Evolutionary conservation across 192 early-diverging fungal species (phyloP), one percentile per base, ranked within the genome.

Genomic region (Globomyces pollinis-pini): DNA sequence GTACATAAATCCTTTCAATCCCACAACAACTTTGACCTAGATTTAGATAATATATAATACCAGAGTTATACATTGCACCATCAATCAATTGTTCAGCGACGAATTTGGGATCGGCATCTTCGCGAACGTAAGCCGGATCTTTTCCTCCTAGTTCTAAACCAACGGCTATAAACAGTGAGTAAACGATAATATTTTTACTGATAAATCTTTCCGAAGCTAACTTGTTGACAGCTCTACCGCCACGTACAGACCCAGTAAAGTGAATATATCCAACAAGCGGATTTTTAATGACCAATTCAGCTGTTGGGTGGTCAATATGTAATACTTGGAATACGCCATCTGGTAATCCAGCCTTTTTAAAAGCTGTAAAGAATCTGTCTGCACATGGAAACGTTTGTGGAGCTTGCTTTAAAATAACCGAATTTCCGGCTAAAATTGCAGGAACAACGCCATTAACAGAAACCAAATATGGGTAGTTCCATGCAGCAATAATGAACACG

Each of bases 391-490:
- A 87, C 7, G 90, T 91, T 66, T 90, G 88, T 2, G 88, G 86
- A 7, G 87, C 84, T 38, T 89, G 87, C 38, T 44, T 64, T 11
- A 55, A 52, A 38, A 84, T 68, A 23, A 85, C 79, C 2, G 78
- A 62, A 47, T 87, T 85, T 20, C 86, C 89, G 4, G 85, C 85
- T 32, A 91, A 67, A 36, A 91, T 64, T 4, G 89, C 86, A 5
- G 89, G 89, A 13, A 91, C 62, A 2, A 90, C 81, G 52, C 78
- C 80, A 66, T 91, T 91, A 29, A 91, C 80, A 43, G 79, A 69
- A 12, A 84, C 81, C 28, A 91, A 62, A 66, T 88, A 88, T 29
- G 89, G 89, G 63, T 88, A 91, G 57, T 91, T 91, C 89, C 89
- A 91, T 6, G 89, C 78, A 32, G 79, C 67, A 64, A 84, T 76